These are phyloP conservation scores for Kwoniella sp. DNA, from an alignment of 768 basidiomycete species.

Conservation along the genomic window DNA sequence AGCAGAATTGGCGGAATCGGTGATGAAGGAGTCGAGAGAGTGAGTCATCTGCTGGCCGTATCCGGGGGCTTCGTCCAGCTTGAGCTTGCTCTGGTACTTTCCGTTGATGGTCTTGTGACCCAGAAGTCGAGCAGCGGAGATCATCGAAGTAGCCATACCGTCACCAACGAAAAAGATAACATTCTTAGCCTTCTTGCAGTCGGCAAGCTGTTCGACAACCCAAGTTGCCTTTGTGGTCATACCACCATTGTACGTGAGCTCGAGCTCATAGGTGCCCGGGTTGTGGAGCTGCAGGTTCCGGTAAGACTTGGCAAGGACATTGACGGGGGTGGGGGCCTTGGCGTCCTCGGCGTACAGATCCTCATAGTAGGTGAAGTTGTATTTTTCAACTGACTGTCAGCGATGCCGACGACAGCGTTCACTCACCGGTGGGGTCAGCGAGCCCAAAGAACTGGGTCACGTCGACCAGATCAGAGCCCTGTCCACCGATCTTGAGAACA, in stretches of 20 bases:
- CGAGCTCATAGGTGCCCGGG: conserved; percentile 47
- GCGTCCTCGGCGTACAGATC: conserved; percentile 49
- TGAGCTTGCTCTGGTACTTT: conserved; percentile 43
- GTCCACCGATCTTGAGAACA: conserved; percentile 42
- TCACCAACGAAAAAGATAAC: conserved; percentile 50
- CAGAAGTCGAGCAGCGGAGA: conserved; percentile 51
- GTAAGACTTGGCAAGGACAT: conserved; percentile 50
- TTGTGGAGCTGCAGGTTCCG: conserved; percentile 48
- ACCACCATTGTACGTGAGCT: conserved; percentile 47
- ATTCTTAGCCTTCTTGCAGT: conserved; percentile 49
- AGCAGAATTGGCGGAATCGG: conserved; percentile 52
- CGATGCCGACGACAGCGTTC: conserved; percentile 1
- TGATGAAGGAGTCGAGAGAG: conserved; percentile 48
- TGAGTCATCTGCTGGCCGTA: conserved; percentile 51
- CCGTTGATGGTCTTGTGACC: conserved; percentile 53
- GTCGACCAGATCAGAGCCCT: conserved; percentile 30
- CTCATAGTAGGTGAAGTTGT: conserved; percentile 48
- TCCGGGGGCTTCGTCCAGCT: conserved; percentile 36
- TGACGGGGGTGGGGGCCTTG: conserved; percentile 44
- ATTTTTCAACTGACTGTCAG: conserved; percentile 19
- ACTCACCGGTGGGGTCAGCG: conserved; percentile 27
- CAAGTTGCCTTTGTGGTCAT: conserved; percentile 47
- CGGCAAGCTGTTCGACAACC: conserved; percentile 42
- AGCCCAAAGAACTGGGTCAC: conserved; percentile 42
- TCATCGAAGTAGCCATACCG: conserved; percentile 40